A percentile compares a stretch with the other conserved stretches of the same genome.
phyloP scores from a whole-genome alignment of 2,329 filamentous ascomycete species.

The Cercospora canescens region DNA sequence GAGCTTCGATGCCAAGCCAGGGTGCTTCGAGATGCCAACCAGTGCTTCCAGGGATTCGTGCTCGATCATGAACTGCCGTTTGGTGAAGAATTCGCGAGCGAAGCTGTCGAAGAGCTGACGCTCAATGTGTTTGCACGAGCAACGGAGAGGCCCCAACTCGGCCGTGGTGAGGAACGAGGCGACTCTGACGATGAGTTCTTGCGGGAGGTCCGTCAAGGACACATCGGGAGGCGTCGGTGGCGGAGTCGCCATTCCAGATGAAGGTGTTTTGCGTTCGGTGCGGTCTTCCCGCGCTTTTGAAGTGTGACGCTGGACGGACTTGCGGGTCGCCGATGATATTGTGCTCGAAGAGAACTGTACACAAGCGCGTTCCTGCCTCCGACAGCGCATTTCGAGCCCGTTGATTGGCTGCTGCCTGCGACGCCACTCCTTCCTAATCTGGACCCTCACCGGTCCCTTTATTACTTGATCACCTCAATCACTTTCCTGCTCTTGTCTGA shows the following conservation, averaged over 20 bases:
- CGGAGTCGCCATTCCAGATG: background rate
- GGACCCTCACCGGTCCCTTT: slow-evolving; percentile 4
- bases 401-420: background rate
- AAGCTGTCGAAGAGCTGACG: slow-evolving; percentile 57
- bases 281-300: too few species aligned
- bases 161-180: slow-evolving; percentile 54
- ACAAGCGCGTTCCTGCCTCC: background rate
- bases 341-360: background rate
- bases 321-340: background rate
- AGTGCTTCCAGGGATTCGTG: slow-evolving; percentile 58
- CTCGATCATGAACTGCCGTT: slow-evolving; percentile 66
- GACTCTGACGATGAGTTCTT: slow-evolving; percentile 61
- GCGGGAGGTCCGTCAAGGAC: slow-evolving; percentile 39
- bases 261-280: background rate
- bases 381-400: background rate
- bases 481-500: background rate
- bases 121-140: slow-evolving; percentile 58
- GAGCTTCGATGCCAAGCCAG: slow-evolving; percentile 41
- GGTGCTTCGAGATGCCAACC: slow-evolving; percentile 43
- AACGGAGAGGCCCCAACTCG: slow-evolving; percentile 55
- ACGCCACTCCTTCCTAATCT: background rate
- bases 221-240: background rate
- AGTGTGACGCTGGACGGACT: background rate
- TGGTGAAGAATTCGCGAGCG: slow-evolving; percentile 63
- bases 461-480: background rate